Conservation (phyloP, 352 stramenopile genomes). For the Globisporangium lucens region DNA sequence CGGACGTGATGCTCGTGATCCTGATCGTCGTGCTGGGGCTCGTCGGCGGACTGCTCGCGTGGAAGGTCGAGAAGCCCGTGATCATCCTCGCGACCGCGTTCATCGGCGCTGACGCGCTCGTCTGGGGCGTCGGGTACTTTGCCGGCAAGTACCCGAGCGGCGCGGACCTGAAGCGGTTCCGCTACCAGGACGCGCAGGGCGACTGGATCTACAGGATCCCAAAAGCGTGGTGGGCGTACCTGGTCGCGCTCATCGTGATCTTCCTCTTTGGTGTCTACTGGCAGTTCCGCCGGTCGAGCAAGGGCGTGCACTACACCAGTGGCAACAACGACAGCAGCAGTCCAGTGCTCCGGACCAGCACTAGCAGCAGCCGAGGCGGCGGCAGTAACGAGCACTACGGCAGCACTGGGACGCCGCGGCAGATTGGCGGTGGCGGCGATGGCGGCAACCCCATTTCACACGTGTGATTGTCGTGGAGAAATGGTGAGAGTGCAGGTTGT, state of each 20-base stretch:
- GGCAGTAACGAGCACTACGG: background rate
- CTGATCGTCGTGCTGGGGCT: constrained; percentile 39
- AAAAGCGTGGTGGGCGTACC: constrained; percentile 59
- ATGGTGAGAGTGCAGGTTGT: background rate
- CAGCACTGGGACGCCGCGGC: background rate
- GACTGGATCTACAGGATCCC: constrained; percentile 46
- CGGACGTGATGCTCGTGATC: constrained; percentile 39
- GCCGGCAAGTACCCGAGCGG: constrained; percentile 61
- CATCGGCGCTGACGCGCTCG: constrained; percentile 41
- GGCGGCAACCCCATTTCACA: background rate
- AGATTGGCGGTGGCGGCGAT: no score
- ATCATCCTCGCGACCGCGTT: constrained; percentile 62
- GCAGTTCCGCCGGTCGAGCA: constrained; percentile 23
- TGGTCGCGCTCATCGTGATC: constrained; percentile 44
- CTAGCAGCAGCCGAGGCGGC: background rate
- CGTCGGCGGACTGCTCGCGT: constrained; percentile 41
- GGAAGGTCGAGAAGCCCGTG: constrained; percentile 49
- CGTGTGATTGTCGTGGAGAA: background rate
- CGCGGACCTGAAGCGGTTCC: constrained; percentile 50
- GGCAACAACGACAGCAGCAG: background rate
- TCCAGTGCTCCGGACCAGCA: background rate
- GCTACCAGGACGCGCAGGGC: constrained; percentile 16
- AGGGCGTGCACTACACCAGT: constrained; percentile 12
- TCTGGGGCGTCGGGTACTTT: constrained; percentile 75
- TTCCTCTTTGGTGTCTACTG: constrained; percentile 39